Base-by-base conservation (phyloP, 1,284 basidiomycete genomes). In the Phellinidium pouzarii region DNA sequence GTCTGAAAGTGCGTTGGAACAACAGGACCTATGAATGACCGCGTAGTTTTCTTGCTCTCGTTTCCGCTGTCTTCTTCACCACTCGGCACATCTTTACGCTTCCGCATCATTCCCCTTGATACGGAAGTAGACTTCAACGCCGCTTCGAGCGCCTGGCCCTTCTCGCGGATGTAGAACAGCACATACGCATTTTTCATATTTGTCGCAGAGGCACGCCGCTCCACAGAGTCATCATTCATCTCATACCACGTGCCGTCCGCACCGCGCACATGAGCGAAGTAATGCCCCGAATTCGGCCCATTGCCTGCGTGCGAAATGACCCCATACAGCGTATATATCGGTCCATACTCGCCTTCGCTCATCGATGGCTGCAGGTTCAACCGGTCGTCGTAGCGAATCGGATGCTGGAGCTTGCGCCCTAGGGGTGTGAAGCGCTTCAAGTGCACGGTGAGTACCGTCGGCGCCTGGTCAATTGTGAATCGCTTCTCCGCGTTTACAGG, bases 211-310 rank as follows among this genome's bases (percentile, higher is more conserved):
- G 65, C 59, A 69, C 54, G 47, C 69, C 62, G 29, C 31, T 75
- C 74, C 36, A 94, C 86, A 38, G 75, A 73, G 37, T 94, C 91
- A 69, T 99, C 96, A 70, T 99, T 96, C 84, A 94, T 94, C 68
- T 92, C 82, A 67, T 80, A 87, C 94, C 94, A 98, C 51, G 71
- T 72, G 2, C 84, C 87, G 31, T 79, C 73, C 19, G 76, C 78
- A 43, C 80, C 78, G 64, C 84, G 90, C 61, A 98, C 84, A 61
- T 84, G 86, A 4, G 95, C 87, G 58, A 86, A 94, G 69, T 99
- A 99, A 67, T 99, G 96, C 0, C 96, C 96, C 2, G 91, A 95
- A 64, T 96, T 91, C 11, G 94, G 91, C 2, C 94, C 91, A 44
- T 82, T 78, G 47, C 96, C 96, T 20, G 88, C 90, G 66, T 99